Percentiles rank a stretch among this genome's conserved stretches.
Evolutionary conservation across 2,329 filamentous ascomycete genomes (phyloP).

Genomic region (Aureobasidium lini): DNA sequence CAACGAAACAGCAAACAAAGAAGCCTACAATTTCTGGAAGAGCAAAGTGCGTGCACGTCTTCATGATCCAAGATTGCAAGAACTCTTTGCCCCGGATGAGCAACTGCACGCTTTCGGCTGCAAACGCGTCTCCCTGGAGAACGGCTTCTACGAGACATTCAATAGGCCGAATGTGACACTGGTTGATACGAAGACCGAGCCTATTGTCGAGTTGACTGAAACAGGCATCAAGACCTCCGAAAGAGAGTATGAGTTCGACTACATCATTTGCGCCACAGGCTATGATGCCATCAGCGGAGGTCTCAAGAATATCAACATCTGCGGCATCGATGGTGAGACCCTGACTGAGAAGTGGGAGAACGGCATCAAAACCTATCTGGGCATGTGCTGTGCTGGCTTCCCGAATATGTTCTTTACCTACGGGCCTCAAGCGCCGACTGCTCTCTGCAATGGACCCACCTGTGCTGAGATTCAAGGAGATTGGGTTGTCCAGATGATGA

Average conservation of each 20-base stretch:
- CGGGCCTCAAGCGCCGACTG: constrained; percentile 38
- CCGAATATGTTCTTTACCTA: constrained; percentile 36
- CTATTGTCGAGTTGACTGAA: constrained; percentile 36
- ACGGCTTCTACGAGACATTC: constrained; percentile 29
- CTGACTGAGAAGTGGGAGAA: constrained; percentile 29
- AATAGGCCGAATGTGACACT: constrained; percentile 22
- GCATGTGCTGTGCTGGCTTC: constrained; percentile 31
- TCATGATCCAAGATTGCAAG: constrained; percentile 3
- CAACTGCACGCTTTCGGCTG: constrained; percentile 12
- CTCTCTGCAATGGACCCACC: constrained; percentile 38
- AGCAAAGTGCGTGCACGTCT: constrained; percentile 20
- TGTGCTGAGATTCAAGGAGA: constrained; percentile 38
- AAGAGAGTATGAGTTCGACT: constrained; percentile 21
- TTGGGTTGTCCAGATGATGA: constrained; percentile 37
- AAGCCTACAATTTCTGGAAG: constrained; percentile 50
- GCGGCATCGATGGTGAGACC: constrained; percentile 22
- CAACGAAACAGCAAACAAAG: constrained; percentile 42
- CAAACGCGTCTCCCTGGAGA: constrained; percentile 22
- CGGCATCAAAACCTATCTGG: constrained; percentile 32
- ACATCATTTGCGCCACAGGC: constrained; percentile 36
- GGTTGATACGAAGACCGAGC: constrained; percentile 27
- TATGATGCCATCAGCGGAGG: constrained; percentile 35
- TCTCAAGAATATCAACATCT: constrained; percentile 28
- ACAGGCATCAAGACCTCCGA: constrained; percentile 21
- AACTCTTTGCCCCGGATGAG: constrained; percentile 8